Evolutionary conservation across 1,284 basidiomycete species (phyloP), one percentile per base, ranked within the genome.

Genomic region (Xerocomus amazonicus): DNA sequence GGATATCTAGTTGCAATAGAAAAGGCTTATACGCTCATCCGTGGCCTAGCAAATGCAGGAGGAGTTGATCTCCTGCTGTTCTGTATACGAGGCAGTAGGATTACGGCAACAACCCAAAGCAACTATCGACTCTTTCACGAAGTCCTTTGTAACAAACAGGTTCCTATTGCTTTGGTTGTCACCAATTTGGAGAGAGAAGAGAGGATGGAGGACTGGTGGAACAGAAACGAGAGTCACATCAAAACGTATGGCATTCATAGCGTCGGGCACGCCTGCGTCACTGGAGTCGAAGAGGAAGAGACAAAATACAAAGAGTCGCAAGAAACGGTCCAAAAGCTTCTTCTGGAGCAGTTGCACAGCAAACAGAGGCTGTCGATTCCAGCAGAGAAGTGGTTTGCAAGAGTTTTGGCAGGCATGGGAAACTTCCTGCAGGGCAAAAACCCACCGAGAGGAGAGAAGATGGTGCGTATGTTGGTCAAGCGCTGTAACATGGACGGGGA

Each of bases 171-270:
- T 2, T 41, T 73, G 10, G 62, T 70, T 27, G 52, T 73, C 39
- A 75, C 73, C 17, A 64, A 70, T n/a, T 49, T 73, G 35, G 73
- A 73, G 55, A 52, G 60, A 5, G 72, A 73, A 35, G 16, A 26
- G 2, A 50, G 43, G 26, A 71, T 73, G 71, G 71, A 73, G 33
- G 47, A 57, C 26, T 75, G 73, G 72, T 74, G 71, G 70, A 12
- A 2, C 12, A 59, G 63, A 52, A 73, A 76, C 51, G 53, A 60
- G 16, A 36, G 33, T 1, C 48, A 51, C 19, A 72, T 74, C 51
- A 52, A 59, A 16, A 38, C n/a, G 19, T 58, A 69, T 44, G 62
- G 59, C 8, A 70, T 74, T 49, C 43, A 55, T 27, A 65, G 67
- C 17, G 50, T 50, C 9, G 67, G 63, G 6, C 59, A 67, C 9